Evolutionary conservation across 1,284 basidiomycete species (phyloP), one percentile per base, ranked within the genome.

Genomic region (Thelephora terrestris): DNA sequence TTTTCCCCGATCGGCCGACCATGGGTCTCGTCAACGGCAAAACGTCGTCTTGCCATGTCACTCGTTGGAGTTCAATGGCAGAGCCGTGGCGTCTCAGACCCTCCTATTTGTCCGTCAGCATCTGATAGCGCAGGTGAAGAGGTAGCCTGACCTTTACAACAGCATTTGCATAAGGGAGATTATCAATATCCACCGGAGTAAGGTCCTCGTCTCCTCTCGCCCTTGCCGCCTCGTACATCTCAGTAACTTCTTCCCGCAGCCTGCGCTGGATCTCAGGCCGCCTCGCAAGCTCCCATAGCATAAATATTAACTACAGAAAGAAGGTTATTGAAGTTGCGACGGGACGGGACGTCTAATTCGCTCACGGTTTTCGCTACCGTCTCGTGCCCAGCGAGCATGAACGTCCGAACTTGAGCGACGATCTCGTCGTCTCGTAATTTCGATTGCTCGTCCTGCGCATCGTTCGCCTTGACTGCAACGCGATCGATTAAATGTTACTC

Each of bases 351-450:
- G 14, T 32, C 29, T 32, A 14, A 32, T 32, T 14, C 9, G 4
- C 29, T 32, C 12, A 32, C 29, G 9, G 67, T 63, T 39, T 64
- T 71, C 10, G 75, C 66, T 0, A 71, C 74, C 1, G 78, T 78
- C 52, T 80, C 76, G 49, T 80, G 73, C 0, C 80, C 74, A 10
- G 70, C 67, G 49, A 69, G 55, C 25, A 74, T 52, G 35, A 74
- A 62, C 5, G 66, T 69, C 12, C 70, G 64, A 69, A 83, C 75
- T 57, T 80, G 75, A 9, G 76, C 61, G 2, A 76, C 53, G 53
- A 80, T 59, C 51, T 80, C 80, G 23, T 71, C 68, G 23, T 78
- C 71, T 4, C 55, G 68, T 47, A 82, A 59, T 47, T 64, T 65
- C 18, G 63, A 63, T 49, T 64, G 68, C 43, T 67, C 66, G 14